Evolutionary conservation across 208 protist species (phyloP).

Genomic region (Trypanosoma lewisi): DNA sequence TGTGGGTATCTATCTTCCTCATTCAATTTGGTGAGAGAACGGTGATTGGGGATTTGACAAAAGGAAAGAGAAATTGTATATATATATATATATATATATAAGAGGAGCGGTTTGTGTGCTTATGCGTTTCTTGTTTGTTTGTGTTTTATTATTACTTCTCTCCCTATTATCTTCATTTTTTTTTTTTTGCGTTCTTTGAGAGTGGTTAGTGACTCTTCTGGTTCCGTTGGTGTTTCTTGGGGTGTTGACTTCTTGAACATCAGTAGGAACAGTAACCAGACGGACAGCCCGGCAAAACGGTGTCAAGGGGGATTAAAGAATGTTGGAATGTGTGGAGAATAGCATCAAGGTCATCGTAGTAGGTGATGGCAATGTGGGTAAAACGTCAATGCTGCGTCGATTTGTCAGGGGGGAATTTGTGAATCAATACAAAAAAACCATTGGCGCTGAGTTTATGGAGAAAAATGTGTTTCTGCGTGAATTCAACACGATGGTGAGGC

Average conservation of each 20-base stretch:
- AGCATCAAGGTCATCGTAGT: constrained; percentile 95
- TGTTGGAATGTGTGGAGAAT: constrained; percentile 51
- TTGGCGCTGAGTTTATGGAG: constrained; percentile 92
- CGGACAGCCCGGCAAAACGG: background rate
- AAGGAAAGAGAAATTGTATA: too few species aligned
- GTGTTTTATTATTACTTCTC: constrained; percentile 21
- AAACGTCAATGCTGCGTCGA: constrained; percentile 90
- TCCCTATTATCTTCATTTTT: too few species aligned
- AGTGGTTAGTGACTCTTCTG: background rate
- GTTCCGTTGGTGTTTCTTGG: background rate
- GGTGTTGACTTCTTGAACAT: background rate
- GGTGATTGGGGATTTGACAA: too few species aligned
- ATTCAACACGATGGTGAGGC: constrained; percentile 63
- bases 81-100: too few species aligned
- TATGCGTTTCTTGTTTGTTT: constrained; percentile 21
- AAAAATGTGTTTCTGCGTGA: constrained; percentile 81
- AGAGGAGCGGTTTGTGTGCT: too few species aligned
- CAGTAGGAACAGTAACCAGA: background rate
- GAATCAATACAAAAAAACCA: constrained; percentile 91
- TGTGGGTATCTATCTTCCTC: too few species aligned
- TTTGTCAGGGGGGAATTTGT: constrained; percentile 91
- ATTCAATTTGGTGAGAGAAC: too few species aligned
- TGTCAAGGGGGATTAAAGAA: constrained; percentile 5
- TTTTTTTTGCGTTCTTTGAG: background rate
- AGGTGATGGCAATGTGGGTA: constrained; percentile 94